phyloP scores from a whole-genome alignment of 192 early-diverging fungal species.

The Coemansia sp. region DNA sequence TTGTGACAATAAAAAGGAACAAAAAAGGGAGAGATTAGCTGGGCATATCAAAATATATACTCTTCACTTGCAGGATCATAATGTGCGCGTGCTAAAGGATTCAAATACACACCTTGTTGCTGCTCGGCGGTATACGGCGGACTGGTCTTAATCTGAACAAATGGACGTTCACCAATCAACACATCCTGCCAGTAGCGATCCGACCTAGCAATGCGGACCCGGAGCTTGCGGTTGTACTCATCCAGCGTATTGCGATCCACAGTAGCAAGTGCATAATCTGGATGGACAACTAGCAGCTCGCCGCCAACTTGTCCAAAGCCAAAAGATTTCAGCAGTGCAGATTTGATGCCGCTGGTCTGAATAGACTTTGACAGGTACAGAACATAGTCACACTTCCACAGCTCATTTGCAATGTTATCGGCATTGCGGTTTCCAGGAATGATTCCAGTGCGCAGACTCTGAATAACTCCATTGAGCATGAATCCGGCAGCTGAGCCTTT shows the following conservation, averaged over 20 bases:
- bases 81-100: constrained; percentile 9
- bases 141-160: constrained; percentile 18
- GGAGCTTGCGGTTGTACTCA: constrained; percentile 11
- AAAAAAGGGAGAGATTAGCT: constrained; percentile 1
- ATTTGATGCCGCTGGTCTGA: constrained; percentile 63
- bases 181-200: constrained; percentile 28
- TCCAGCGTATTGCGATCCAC: constrained; percentile 5
- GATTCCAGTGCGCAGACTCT: constrained; percentile 76
- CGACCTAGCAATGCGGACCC: not conserved
- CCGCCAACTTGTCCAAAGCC: constrained; percentile 70
- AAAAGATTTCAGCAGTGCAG: constrained; percentile 63
- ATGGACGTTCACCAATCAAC: constrained; percentile 18
- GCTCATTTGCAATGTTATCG: constrained; percentile 45
- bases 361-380: constrained; percentile 67
- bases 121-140: constrained; percentile 13
- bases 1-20: not conserved
- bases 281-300: constrained; percentile 62
- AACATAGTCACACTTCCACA: constrained; percentile 75
- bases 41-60: constrained; percentile 7
- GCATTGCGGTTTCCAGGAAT: constrained; percentile 87
- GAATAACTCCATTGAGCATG: constrained; percentile 89
- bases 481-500: constrained; percentile 89
- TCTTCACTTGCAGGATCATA: not conserved
- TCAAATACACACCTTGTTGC: constrained; percentile 16
- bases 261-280: constrained; percentile 60